Base-by-base conservation (phyloP, 441 rosid species). In the Populus hybrid region DNA sequence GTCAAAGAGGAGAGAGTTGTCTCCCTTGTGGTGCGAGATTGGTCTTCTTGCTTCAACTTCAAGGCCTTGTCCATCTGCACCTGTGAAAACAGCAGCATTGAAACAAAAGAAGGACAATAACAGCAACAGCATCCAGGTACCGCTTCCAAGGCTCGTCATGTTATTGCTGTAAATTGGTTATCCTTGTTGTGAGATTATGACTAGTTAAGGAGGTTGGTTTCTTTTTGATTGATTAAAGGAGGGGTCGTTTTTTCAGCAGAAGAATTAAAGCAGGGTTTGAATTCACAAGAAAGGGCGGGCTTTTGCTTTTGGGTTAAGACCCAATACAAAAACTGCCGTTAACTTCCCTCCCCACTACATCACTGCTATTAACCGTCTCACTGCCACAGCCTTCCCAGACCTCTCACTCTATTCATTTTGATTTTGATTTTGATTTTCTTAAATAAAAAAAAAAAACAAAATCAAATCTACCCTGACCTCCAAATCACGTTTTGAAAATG, bases 81-180 rank as follows among this genome's bases (percentile, higher is more conserved):
- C 80, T 20, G 59, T 54, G 2, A 20, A n/a, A 36, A 79, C 24
- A 63, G 30, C 69, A 18, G 70, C 82, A 76, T 26, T 18, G 81
- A 82, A 82, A 63, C 74, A 75, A 42, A 80, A 11, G 40, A 71
- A 26, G 28, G 18, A 79, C 70, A 80, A 35, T 28, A 80, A 7
- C 42, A 80, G 57, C 57, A 4, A 14, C 57, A 46, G 57, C 57
- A 46, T 11, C 57, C 57, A 12, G 57, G 7, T 4, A 46, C 57
- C 57, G 1, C 4, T 46, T 46, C 20, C 57, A 14, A 1, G 57
- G 57, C 6, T 46, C 20, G 20, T 14, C 57, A 14, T 46, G 57
- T 40, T 40, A 10, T 40, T 40, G 46, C 1, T 40, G 46, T 46
- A 12, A 20, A 14, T 14, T 14, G 6, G 18, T 1, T 14, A 14